Evolutionary conservation across 371 early-diverging fungal genomes (phyloP).

Genomic region (Basidiobolus heterosporus): DNA sequence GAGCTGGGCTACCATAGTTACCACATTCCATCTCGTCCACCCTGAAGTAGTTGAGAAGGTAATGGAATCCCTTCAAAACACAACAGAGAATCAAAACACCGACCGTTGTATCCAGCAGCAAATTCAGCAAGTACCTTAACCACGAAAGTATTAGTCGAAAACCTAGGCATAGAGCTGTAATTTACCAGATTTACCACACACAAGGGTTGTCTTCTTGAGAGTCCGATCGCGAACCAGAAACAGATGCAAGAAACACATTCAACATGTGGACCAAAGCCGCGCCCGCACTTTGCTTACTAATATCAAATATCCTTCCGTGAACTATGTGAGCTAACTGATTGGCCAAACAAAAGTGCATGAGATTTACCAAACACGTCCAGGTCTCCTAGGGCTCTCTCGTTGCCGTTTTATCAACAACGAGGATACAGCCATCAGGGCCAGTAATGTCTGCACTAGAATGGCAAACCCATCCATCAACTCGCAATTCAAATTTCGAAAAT

Average conservation of each 20-base stretch:
- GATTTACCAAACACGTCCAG: slow-evolving; percentile 38
- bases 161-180: too few species aligned
- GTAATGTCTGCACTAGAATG: slow-evolving; percentile 35
- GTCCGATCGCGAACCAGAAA: slow-evolving; percentile 15
- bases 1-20: slow-evolving; percentile 46
- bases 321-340: too few species aligned
- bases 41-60: not conserved
- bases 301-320: slow-evolving; percentile 36
- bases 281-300: slow-evolving; percentile 44
- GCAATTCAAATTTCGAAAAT: not conserved
- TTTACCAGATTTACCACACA: slow-evolving; percentile 29
- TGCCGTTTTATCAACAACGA: slow-evolving; percentile 36
- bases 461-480: slow-evolving; percentile 27
- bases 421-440: slow-evolving; percentile 41
- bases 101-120: slow-evolving; percentile 46
- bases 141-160: not conserved
- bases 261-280: slow-evolving; percentile 40
- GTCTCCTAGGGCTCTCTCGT: slow-evolving; percentile 39
- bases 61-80: slow-evolving; percentile 20
- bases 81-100: slow-evolving; percentile 44
- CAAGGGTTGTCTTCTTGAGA: slow-evolving; percentile 39
- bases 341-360: too few species aligned
- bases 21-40: slow-evolving; percentile 31
- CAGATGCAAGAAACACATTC: slow-evolving; percentile 31
- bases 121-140: slow-evolving; percentile 50